Base-by-base conservation (phyloP, 2,329 filamentous ascomycete genomes). In the Paraconiothyrium sp. region DNA sequence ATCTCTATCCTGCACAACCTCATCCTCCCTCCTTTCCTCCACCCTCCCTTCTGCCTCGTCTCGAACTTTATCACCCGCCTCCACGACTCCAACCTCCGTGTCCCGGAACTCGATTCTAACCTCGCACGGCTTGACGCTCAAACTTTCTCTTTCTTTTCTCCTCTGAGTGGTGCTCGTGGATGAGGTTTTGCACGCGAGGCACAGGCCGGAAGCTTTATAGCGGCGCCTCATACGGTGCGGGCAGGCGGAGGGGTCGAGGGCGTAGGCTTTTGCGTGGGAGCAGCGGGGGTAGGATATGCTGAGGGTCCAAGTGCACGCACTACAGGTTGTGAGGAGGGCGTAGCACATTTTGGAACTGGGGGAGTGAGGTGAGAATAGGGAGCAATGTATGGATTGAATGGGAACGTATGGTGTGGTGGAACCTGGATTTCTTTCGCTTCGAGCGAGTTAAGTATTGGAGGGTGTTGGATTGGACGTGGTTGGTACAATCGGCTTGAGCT, bases 171-270 rank as follows among this genome's bases (percentile, higher is more conserved):
- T 30, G 16, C n/a, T 24, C 16, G 49, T 16, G 51, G n/a, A 20
- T 41, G 24, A 43, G 27, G n/a, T 49, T 35, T 39, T 24, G 51
- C 70, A 71, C 35, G 54, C 62, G 32, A 52, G 51, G 27, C 70
- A 73, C 5, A 54, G 9, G 11, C 27, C 57, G 2, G 39, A 32
- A 0, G 41, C 55, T 7, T 58, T 60, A 6, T 59, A 39, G 27
- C 35, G 39, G 37, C 67, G 51, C 50, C 66, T 67, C 71, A 72
- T 75, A 24, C 72, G 64, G 9, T 65, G 66, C n/a, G 73, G 72
- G 65, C 73, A 76, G 1, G 47, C 35, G 1, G 39, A 27, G 9
- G 71, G 70, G 11, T 62, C 57, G 37, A 73, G 55, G 37, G 56
- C 54, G 47, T 75, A 68, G 34, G 47, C 32, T 2, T 49, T 22